Evolutionary conservation across 202 grass and related monocot genomes (phyloP).

Genomic region (Setaria italica): DNA sequence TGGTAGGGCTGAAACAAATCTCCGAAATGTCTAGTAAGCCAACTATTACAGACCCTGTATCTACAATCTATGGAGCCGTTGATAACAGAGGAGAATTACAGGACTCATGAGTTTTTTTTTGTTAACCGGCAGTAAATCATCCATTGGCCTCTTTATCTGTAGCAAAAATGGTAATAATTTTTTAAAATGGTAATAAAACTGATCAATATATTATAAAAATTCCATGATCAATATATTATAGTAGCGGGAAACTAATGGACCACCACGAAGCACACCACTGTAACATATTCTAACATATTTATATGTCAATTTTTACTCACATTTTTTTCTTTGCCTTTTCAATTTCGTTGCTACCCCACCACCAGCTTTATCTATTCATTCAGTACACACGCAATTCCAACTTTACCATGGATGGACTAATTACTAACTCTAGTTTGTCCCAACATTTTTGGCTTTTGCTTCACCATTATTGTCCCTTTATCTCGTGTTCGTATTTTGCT

Average conservation of each 20-base stretch:
- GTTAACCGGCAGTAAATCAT: not conserved
- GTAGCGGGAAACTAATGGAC: no score
- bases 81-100: not conserved
- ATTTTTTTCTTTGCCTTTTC: not conserved
- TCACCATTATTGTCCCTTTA: not conserved
- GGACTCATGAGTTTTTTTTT: not conserved
- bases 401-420: not conserved
- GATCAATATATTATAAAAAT: not conserved
- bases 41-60: slow-evolving; percentile 24
- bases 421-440: not conserved
- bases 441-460: not conserved
- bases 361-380: not conserved
- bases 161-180: not conserved
- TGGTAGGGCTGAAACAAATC: slow-evolving; percentile 15
- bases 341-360: not conserved
- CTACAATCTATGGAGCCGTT: not conserved
- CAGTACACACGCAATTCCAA: not conserved
- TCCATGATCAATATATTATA: not conserved
- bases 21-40: slow-evolving; percentile 25
- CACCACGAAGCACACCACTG: not conserved
- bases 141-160: not conserved
- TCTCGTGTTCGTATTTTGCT: not conserved
- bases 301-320: not conserved
- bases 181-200: not conserved
- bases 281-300: not conserved